A percentile compares a stretch with the other conserved stretches of the same genome.
Evolutionary conservation across 2,329 filamentous ascomycete species (phyloP).

Genomic region (Phialophora verrucosa): DNA sequence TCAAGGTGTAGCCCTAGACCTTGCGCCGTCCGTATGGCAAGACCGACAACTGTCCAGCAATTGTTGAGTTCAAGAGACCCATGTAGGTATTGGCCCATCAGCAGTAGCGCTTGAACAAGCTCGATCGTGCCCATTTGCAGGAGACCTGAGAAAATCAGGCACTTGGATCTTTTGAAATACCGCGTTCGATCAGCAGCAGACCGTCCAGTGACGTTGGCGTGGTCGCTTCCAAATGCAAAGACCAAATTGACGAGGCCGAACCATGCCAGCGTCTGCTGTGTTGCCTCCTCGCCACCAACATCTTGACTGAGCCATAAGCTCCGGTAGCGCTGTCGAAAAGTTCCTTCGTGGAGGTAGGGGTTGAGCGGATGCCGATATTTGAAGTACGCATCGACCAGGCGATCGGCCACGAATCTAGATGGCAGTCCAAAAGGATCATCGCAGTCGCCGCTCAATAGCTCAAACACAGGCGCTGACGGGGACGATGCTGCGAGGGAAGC

Average conservation of each 20-base stretch:
- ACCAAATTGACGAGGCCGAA: conserved; percentile 15
- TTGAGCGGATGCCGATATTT: conserved; percentile 13
- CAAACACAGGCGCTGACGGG: conserved; percentile 6
- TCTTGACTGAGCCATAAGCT: conserved; percentile 12
- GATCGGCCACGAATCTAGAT: conserved; percentile 8
- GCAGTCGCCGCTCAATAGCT: conserved; percentile 5
- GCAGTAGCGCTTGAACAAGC: conserved; percentile 13
- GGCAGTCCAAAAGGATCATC: conserved; percentile 15
- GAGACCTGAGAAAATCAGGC: conserved; percentile 7
- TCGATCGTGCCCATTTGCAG: conserved; percentile 19
- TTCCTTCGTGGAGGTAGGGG: conserved; percentile 13
- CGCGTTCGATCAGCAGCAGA: conserved; percentile 12
- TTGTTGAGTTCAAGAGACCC: conserved; percentile 5
- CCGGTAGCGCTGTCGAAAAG: conserved; percentile 13
- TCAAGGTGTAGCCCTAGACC: conserved; percentile 15
- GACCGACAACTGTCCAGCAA: conserved; percentile 15
- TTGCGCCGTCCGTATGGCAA: conserved; percentile 17
- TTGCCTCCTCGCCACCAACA: conserved; percentile 7
- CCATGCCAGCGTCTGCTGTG: conserved; percentile 13
- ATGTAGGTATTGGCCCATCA: conserved; percentile 17
- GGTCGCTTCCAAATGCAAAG: conserved; percentile 13
- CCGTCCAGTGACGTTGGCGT: conserved; percentile 9
- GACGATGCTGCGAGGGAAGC: conserved; percentile 8
- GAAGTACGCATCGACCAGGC: conserved; percentile 12
- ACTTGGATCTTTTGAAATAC: conserved; percentile 15